A percentile compares a stretch with the other conserved stretches of the same genome.
Conservation (phyloP, 495 filamentous ascomycete species). For the Aspergillus mulundensis region DNA sequence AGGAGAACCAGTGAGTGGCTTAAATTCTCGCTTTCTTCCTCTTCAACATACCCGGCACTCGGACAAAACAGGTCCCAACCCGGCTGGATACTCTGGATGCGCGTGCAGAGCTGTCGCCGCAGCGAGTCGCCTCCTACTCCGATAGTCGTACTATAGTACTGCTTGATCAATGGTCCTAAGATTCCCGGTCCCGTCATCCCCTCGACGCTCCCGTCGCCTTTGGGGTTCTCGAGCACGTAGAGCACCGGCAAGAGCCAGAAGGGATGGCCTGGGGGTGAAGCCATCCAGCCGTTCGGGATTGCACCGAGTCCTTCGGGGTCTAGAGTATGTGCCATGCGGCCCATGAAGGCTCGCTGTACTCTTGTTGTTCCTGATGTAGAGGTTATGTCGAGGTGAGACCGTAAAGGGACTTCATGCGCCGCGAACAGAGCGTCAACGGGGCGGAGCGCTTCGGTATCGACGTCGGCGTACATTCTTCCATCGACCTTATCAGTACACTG, state of each 20-base stretch:
- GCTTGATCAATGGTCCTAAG: conserved; percentile 13
- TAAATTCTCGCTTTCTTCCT: neutral
- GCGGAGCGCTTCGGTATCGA: conserved; percentile 22
- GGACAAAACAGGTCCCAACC: conserved; percentile 16
- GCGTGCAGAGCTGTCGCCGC: conserved; percentile 9
- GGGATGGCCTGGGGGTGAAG: conserved; percentile 22
- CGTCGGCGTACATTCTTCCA: conserved; percentile 25
- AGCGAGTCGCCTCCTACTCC: neutral
- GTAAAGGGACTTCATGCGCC: conserved; percentile 12
- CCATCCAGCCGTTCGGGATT: conserved; percentile 26
- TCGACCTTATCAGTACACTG: too few species aligned
- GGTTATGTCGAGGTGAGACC: neutral
- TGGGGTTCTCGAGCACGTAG: conserved; percentile 17
- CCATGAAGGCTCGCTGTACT: conserved; percentile 19
- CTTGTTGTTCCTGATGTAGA: neutral
- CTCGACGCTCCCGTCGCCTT: conserved; percentile 21
- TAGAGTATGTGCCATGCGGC: conserved; percentile 17
- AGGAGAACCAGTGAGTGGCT: conserved; percentile 13
- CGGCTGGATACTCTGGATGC: conserved; percentile 6
- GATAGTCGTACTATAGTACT: conserved; percentile 9
- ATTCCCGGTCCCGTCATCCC: conserved; percentile 19
- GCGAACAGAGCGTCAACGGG: conserved; percentile 14
- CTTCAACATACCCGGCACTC: neutral
- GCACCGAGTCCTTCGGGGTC: conserved; percentile 15
- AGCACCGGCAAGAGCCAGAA: conserved; percentile 24